A percentile compares a stretch with the other conserved stretches of the same genome.
These are phyloP conservation scores for Xerocomus amazonicus DNA, from an alignment of 1,284 basidiomycete species.

Conservation along the genomic window DNA sequence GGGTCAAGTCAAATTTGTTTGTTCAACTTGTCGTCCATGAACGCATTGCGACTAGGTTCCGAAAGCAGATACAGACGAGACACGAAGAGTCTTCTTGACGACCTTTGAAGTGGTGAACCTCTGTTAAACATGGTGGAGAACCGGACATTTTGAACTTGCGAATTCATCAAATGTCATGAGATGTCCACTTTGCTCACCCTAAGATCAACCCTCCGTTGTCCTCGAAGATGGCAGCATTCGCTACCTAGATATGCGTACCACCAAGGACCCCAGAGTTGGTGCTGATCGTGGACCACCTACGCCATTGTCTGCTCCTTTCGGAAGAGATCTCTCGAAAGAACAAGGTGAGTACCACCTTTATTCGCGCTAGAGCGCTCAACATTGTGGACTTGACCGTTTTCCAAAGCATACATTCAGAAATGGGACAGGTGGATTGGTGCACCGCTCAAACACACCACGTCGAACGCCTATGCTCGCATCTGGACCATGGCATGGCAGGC, in stretches of 20 bases:
- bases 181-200: constrained; percentile 97
- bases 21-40: no score
- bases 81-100: no score
- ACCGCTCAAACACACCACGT: constrained; percentile 95
- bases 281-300: constrained; percentile 97
- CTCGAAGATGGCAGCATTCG: constrained; percentile 86
- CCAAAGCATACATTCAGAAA: constrained; percentile 89
- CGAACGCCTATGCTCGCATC: constrained; percentile 92
- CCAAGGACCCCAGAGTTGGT: constrained; percentile 49
- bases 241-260: constrained; percentile 90
- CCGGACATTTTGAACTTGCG: no score
- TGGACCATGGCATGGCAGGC: constrained; percentile 99
- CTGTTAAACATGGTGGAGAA: no score
- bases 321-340: constrained; percentile 97
- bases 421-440: constrained; percentile 97
- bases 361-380: no score
- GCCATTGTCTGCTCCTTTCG: constrained; percentile 98
- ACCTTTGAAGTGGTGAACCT: no score
- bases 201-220: constrained; percentile 99
- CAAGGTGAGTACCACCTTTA: constrained; percentile 44
- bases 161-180: constrained; percentile 30
- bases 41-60: no score
- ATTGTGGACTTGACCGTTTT: background rate
- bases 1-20: no score
- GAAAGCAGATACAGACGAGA: no score